Percentiles rank a stretch among this genome's conserved stretches.
Conservation (phyloP, 176 grass and related monocot species). For the Cenchrus purpureus region DNA sequence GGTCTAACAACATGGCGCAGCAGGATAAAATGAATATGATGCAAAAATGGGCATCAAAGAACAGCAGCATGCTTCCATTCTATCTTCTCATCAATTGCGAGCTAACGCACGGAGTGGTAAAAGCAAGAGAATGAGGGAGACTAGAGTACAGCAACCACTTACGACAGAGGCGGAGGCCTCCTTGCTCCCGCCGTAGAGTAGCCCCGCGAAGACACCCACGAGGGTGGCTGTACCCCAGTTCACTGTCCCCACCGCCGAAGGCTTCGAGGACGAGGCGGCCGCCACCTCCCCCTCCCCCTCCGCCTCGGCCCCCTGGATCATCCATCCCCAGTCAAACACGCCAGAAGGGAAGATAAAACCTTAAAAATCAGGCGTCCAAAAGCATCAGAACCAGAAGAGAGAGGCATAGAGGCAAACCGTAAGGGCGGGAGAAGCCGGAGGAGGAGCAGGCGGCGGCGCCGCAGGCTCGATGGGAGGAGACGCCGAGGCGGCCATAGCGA, state of each 20-base stretch:
- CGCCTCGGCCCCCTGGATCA: slow-evolving; percentile 41
- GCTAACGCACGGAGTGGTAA: neutral
- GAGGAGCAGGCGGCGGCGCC: neutral
- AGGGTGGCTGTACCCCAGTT: slow-evolving; percentile 86
- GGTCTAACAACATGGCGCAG: too few species aligned
- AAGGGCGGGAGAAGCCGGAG: neutral
- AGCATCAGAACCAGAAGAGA: neutral
- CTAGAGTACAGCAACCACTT: slow-evolving; percentile 37
- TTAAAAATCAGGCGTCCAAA: neutral
- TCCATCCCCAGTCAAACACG: neutral
- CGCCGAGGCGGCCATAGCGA: slow-evolving; percentile 23
- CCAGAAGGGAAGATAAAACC: neutral
- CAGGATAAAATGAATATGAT: too few species aligned
- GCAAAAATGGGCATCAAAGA: too few species aligned
- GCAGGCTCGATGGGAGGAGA: slow-evolving; percentile 35
- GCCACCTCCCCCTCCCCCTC: neutral
- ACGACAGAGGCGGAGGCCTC: slow-evolving; percentile 78
- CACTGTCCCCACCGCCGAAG: slow-evolving; percentile 43
- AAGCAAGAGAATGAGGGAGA: neutral
- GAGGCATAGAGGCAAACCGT: neutral
- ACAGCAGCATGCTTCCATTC: neutral
- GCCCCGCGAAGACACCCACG: slow-evolving; percentile 74
- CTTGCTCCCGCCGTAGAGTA: slow-evolving; percentile 87
- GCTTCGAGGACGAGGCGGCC: neutral
- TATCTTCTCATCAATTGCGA: neutral